Percentiles rank a stretch among this genome's conserved stretches.
Evolutionary conservation across 306 rosid species (phyloP).

Genomic region (Malus domestica): DNA sequence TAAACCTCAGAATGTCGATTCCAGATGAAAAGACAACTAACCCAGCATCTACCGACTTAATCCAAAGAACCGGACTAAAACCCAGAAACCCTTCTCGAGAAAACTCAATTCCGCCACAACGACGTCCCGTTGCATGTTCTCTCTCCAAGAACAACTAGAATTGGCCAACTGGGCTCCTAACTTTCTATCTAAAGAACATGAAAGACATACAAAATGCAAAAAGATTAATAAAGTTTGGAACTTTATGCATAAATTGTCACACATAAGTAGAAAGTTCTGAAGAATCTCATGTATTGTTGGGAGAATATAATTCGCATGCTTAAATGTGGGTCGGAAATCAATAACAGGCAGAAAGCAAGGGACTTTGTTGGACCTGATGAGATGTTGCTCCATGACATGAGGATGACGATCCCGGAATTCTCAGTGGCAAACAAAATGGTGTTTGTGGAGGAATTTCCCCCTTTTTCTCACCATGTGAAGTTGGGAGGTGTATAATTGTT

Average conservation of each 20-base stretch:
- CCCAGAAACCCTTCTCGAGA: not conserved
- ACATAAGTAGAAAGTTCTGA: not conserved
- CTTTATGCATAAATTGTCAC: not conserved
- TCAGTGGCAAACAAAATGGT: not conserved
- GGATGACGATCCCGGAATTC: not conserved
- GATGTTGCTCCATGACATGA: not conserved
- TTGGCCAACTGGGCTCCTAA: conserved; percentile 2
- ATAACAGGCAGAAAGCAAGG: not conserved
- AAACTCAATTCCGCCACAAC: not conserved
- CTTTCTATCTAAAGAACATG: not conserved
- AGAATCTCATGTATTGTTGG: not conserved
- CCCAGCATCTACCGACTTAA: not conserved
- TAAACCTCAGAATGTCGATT: not conserved
- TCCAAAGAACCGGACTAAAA: not conserved
- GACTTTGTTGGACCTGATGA: not conserved
- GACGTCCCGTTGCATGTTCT: not conserved
- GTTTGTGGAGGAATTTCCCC: not conserved
- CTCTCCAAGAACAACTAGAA: not conserved
- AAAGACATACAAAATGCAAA: not conserved
- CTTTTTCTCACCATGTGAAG: not conserved
- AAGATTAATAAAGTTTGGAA: not conserved
- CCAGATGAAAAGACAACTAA: not conserved
- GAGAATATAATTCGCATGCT: not conserved
- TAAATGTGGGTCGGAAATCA: not conserved
- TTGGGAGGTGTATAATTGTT: not conserved